A percentile compares a stretch with the other conserved stretches of the same genome.
phyloP scores from a whole-genome alignment of 306 rosid genomes.

The Spatholobus suberectus region DNA sequence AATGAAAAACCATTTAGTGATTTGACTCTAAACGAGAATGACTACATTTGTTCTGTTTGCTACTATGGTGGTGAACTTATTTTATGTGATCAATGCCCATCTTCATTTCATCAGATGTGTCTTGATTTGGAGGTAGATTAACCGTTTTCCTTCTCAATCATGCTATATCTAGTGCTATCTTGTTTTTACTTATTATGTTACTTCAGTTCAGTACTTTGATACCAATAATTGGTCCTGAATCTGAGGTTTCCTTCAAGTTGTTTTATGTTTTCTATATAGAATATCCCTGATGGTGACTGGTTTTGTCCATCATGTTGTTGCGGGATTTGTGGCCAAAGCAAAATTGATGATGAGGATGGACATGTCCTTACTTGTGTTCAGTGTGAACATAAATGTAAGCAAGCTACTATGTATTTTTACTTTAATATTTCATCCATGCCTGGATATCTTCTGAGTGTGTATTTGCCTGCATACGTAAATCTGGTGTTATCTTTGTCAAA shows the following conservation, averaged over 20 bases:
- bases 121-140: slow-evolving; percentile 71
- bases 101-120: slow-evolving; percentile 73
- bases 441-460: neutral
- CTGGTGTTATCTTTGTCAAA: slow-evolving; percentile 28
- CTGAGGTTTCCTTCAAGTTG: slow-evolving; percentile 11
- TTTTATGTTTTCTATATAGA: slow-evolving; percentile 46
- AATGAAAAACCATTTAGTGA: slow-evolving; percentile 15
- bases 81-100: slow-evolving; percentile 81
- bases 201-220: neutral
- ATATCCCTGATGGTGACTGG: slow-evolving; percentile 85
- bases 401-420: neutral
- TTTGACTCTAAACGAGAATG: slow-evolving; percentile 54
- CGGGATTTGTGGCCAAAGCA: slow-evolving; percentile 58
- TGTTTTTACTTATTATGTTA: neutral
- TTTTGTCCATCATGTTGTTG: slow-evolving; percentile 84
- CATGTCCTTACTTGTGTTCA: slow-evolving; percentile 64
- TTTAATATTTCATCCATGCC: slow-evolving; percentile 17
- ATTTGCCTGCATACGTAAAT: slow-evolving; percentile 4
- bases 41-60: slow-evolving; percentile 75
- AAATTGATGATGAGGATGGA: slow-evolving; percentile 44
- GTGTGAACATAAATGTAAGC: slow-evolving; percentile 76
- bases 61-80: slow-evolving; percentile 80
- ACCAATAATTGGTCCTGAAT: slow-evolving; percentile 33
- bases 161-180: slow-evolving; percentile 9
- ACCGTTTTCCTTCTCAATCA: slow-evolving; percentile 21